Evolutionary conservation across 345 rosid genomes (phyloP).

Genomic region (Rhodamnia rubescens): DNA sequence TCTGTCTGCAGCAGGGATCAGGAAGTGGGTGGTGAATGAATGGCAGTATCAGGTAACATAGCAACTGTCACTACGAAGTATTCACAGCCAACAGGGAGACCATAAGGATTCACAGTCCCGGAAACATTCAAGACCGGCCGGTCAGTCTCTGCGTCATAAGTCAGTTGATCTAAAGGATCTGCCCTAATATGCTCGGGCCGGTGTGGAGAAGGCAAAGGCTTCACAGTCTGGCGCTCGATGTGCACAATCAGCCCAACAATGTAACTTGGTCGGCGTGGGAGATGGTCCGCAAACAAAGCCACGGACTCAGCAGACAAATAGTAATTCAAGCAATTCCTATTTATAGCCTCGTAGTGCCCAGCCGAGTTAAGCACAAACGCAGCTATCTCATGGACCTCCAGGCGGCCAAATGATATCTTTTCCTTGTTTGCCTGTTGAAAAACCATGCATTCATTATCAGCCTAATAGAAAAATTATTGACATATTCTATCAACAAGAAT

Average conservation of each 20-base stretch:
- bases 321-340: constrained; percentile 54
- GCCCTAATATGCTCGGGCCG: constrained; percentile 25
- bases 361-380: constrained; percentile 75
- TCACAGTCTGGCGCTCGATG: constrained; percentile 73
- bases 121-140: constrained; percentile 37
- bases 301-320: constrained; percentile 90
- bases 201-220: constrained; percentile 26
- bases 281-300: constrained; percentile 80
- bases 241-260: constrained; percentile 92
- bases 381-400: constrained; percentile 88
- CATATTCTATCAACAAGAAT: neutral
- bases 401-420: constrained; percentile 71
- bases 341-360: constrained; percentile 86
- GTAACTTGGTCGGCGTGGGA: constrained; percentile 67
- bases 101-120: constrained; percentile 53
- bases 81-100: constrained; percentile 78
- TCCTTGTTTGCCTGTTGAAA: constrained; percentile 73
- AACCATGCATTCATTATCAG: neutral
- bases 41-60: constrained; percentile 83
- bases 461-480: neutral
- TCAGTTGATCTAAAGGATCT: constrained; percentile 26
- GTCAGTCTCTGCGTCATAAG: constrained; percentile 43
- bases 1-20: constrained; percentile 61
- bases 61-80: constrained; percentile 93
- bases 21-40: constrained; percentile 69